Percentiles rank a stretch among this genome's conserved stretches.
Evolutionary conservation across 768 basidiomycete species (phyloP).

Genomic region (Termitomyces sp.): DNA sequence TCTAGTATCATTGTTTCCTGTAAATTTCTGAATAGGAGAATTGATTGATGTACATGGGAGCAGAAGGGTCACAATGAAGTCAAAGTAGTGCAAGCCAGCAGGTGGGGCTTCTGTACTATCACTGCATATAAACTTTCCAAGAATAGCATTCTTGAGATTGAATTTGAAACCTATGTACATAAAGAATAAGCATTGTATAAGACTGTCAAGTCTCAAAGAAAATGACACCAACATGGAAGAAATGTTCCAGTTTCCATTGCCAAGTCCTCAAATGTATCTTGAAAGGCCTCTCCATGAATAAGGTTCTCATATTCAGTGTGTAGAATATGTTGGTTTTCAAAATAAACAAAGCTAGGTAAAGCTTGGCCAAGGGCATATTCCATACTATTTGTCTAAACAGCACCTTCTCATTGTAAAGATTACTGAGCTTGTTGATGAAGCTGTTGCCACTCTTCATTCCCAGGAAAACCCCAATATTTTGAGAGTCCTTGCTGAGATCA

Average conservation of each 20-base stretch:
- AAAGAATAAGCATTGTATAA: neutral
- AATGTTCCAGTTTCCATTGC: neutral
- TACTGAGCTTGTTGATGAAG: too few relatives aligned
- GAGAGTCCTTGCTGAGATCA: too few relatives aligned
- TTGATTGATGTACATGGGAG: constrained; percentile 11
- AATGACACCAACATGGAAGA: neutral
- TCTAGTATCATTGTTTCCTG: constrained; percentile 13
- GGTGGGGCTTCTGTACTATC: neutral
- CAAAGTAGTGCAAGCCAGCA: neutral
- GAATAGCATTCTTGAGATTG: constrained; percentile 6
- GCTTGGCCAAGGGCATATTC: constrained; percentile 14
- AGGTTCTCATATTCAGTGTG: constrained; percentile 12
- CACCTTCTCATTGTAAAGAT: too few relatives aligned
- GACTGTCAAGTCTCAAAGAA: neutral
- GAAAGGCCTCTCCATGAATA: constrained; percentile 6
- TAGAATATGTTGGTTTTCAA: constrained; percentile 2
- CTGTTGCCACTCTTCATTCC: too few relatives aligned
- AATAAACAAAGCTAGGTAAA: neutral
- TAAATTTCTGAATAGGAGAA: constrained; percentile 14
- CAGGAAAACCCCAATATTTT: too few relatives aligned
- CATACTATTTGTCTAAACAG: too few relatives aligned
- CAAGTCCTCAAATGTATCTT: constrained; percentile 7
- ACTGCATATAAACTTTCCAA: neutral
- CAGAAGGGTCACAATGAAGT: constrained; percentile 15
- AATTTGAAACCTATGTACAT: constrained; percentile 3